Conservation (phyloP, 2,329 filamentous ascomycete species). For the Colletotrichum orbiculare region DNA sequence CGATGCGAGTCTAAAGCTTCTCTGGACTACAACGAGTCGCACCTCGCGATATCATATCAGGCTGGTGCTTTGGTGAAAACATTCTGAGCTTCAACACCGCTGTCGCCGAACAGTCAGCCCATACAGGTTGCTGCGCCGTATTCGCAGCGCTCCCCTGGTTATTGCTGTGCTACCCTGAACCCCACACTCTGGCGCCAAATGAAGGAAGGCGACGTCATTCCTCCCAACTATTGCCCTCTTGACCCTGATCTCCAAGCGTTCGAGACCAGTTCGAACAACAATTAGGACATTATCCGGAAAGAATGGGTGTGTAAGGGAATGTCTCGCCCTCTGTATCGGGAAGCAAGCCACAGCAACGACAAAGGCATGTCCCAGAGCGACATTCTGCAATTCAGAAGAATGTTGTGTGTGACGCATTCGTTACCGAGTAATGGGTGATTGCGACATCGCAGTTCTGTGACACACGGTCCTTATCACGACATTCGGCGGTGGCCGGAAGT, state of each 20-base stretch:
- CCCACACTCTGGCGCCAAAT: constrained; percentile 18
- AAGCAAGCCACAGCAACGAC: constrained; percentile 9
- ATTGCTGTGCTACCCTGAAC: constrained; percentile 9
- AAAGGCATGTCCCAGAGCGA: too few relatives aligned
- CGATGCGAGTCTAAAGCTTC: constrained; percentile 20
- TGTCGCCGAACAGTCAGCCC: constrained; percentile 8
- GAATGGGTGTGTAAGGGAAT: constrained; percentile 10
- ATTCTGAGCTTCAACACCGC: background rate
- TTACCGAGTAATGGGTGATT: constrained; percentile 12
- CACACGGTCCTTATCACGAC: constrained; percentile 15
- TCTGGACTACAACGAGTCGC: constrained; percentile 24
- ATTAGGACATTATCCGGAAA: background rate
- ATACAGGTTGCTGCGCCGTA: background rate
- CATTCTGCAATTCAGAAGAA: too few relatives aligned
- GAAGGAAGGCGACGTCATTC: constrained; percentile 25
- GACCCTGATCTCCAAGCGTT: constrained; percentile 21
- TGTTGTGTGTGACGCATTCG: constrained; percentile 14
- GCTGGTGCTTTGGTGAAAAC: too few relatives aligned
- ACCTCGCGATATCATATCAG: background rate
- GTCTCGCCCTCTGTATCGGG: constrained; percentile 12
- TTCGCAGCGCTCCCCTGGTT: constrained; percentile 1
- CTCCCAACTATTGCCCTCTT: constrained; percentile 17
- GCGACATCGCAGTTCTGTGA: constrained; percentile 16
- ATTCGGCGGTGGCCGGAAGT: too few relatives aligned
- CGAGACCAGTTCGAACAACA: constrained; percentile 12